These are phyloP conservation scores for Panellus pusillus DNA, from an alignment of 768 basidiomycete species.

Conservation along the genomic window DNA sequence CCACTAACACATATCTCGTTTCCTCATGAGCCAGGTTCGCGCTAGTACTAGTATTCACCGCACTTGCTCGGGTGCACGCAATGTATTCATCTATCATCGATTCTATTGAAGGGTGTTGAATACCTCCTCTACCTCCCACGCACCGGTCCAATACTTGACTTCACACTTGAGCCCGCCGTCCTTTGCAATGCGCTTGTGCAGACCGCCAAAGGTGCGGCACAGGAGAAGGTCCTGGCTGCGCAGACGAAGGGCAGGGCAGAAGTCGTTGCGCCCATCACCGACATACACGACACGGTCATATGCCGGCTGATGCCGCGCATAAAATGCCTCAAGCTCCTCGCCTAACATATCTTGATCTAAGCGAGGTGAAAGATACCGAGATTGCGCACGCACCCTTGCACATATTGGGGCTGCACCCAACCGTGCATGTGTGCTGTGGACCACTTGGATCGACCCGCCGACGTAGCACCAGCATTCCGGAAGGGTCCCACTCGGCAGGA, in stretches of 20 bases:
- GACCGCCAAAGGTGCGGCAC: conserved; percentile 75
- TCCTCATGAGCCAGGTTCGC: background rate
- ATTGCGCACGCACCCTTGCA: conserved; percentile 74
- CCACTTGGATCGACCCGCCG: conserved; percentile 75
- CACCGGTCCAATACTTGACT: conserved; percentile 86
- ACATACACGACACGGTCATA: conserved; percentile 87
- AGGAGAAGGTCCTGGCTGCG: conserved; percentile 83
- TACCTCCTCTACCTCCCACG: conserved; percentile 94
- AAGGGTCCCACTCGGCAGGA: conserved; percentile 78
- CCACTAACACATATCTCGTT: conserved; percentile 9
- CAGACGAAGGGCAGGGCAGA: conserved; percentile 86
- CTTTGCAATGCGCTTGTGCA: conserved; percentile 73
- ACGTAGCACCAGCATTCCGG: conserved; percentile 71
- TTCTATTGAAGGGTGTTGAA: conserved; percentile 46
- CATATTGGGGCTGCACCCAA: conserved; percentile 96
- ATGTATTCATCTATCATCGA: conserved; percentile 21
- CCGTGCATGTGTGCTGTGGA: conserved; percentile 77
- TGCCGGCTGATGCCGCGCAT: conserved; percentile 53
- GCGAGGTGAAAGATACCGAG: background rate
- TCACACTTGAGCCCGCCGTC: conserved; percentile 79
- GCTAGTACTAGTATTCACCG: background rate
- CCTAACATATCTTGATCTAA: conserved; percentile 45
- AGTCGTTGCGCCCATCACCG: conserved; percentile 95
- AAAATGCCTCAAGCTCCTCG: conserved; percentile 87
- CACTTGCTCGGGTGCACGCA: background rate